These are phyloP conservation scores for Mariannaea elegans DNA, from an alignment of 2,329 filamentous ascomycete species.

Conservation along the genomic window DNA sequence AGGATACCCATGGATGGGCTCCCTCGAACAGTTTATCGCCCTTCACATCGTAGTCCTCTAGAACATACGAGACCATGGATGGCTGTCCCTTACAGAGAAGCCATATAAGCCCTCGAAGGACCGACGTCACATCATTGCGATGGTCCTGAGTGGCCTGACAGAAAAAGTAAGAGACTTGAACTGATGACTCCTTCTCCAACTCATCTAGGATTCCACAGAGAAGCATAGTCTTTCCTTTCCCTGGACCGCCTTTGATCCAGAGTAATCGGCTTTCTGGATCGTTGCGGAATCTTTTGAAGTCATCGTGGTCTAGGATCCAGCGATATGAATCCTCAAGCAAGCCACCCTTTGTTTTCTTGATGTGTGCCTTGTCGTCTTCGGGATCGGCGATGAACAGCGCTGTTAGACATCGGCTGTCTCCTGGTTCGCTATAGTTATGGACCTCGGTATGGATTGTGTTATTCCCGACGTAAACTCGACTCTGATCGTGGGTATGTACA, in stretches of 20 bases:
- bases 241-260: not conserved
- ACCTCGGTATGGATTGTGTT: too few relatives aligned
- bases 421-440: too few relatives aligned
- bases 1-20: conserved; percentile 45
- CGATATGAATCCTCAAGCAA: not conserved
- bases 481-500: too few relatives aligned
- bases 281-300: not conserved
- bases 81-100: conserved; percentile 48
- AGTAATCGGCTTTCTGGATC: not conserved
- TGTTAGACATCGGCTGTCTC: too few relatives aligned
- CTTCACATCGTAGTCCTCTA: conserved; percentile 43
- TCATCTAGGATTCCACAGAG: not conserved
- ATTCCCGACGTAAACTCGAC: too few relatives aligned
- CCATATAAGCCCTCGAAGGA: conserved; percentile 55
- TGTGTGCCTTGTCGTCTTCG: not conserved
- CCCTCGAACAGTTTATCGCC: conserved; percentile 51
- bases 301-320: not conserved
- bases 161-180: conserved; percentile 40
- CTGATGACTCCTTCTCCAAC: not conserved
- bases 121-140: conserved; percentile 50
- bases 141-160: conserved; percentile 52
- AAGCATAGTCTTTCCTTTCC: not conserved
- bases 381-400: not conserved
- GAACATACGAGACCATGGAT: conserved; percentile 46
- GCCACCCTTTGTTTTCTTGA: not conserved